Percentiles rank a stretch among this genome's conserved stretches.
These are phyloP conservation scores for Penicillium verhagenii DNA, from an alignment of 495 filamentous ascomycete genomes.

Conservation along the genomic window DNA sequence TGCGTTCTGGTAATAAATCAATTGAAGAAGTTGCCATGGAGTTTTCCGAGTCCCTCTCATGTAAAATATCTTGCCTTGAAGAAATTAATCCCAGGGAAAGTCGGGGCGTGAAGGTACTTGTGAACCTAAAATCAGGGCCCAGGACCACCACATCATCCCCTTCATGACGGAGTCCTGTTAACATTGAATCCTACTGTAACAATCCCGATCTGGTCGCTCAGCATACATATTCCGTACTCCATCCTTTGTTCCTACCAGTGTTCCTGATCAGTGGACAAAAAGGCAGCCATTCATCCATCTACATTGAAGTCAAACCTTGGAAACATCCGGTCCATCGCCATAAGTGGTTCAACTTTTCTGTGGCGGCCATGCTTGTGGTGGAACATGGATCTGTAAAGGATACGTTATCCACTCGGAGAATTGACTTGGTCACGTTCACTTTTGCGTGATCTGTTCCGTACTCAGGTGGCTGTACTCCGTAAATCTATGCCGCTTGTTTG, in stretches of 20 bases:
- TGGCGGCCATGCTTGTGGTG: not conserved
- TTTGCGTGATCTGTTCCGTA: not conserved
- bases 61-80: too few relatives aligned
- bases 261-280: too few relatives aligned
- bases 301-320: too few relatives aligned
- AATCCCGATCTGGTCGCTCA: not conserved
- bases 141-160: conserved; percentile 11
- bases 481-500: conserved; percentile 6
- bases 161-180: conserved; percentile 5
- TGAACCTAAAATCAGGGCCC: conserved; percentile 12
- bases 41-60: too few relatives aligned
- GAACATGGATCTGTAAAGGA: not conserved
- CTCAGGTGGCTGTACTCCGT: not conserved
- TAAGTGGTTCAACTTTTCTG: not conserved
- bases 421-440: not conserved
- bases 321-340: too few relatives aligned
- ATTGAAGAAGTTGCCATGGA: too few relatives aligned
- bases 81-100: not conserved
- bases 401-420: conserved; percentile 5
- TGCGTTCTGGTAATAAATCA: not conserved
- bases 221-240: too few relatives aligned
- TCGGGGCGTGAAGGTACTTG: conserved; percentile 2
- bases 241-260: too few relatives aligned
- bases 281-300: too few relatives aligned
- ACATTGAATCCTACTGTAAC: conserved; percentile 1